Base-by-base conservation (phyloP, 1,139 yeast species). In the Petasospora rhodanensis region DNA sequence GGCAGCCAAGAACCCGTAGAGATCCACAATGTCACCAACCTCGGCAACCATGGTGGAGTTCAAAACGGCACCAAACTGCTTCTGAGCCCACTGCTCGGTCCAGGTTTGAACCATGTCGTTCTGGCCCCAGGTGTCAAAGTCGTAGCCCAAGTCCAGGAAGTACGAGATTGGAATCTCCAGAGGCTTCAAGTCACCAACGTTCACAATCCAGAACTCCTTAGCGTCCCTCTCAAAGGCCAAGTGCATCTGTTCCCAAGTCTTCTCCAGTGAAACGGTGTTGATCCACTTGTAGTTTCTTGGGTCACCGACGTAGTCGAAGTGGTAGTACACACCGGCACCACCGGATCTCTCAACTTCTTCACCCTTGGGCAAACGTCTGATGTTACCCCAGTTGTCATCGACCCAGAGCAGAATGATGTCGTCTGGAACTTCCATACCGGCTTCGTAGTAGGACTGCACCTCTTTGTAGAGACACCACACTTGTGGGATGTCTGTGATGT, bases 381-480 rank as follows among this genome's bases (percentile, higher is more conserved):
- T 36, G 26, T 36, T 36, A n/a, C 40, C 40, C 40, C 40, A 36
- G 27, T 36, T 36, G 25, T 36, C 40, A 14, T 36, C 40, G 6
- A 32, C 30, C 34, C 34, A 36, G 3, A 36, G 26, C 9, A 36
- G 25, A 7, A 26, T 32, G 21, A 36, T 36, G 16, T 36, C 40
- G 16, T 32, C 37, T n/a, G 40, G 40, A 8, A 36, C 40, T 9
- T 14, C n/a, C 34, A 36, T 29, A 1, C 40, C 40, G n/a, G 29
- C 18, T 15, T 36, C 31, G 24, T 29, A 36, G 19, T 36, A 36
- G 3, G 33, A 18, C 28, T 36, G 40, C 10, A 36, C 40, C 18
- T 36, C 40, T 12, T 36, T 36, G 24, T 36, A 36, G 6, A 36
- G 26, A 15, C 40, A 36, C 40, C 40, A 36, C 9, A 32, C 33